Percentiles rank a stretch among this genome's conserved stretches.
phyloP scores from a whole-genome alignment of 805 yeast species.

The Saturnispora silvae region DNA sequence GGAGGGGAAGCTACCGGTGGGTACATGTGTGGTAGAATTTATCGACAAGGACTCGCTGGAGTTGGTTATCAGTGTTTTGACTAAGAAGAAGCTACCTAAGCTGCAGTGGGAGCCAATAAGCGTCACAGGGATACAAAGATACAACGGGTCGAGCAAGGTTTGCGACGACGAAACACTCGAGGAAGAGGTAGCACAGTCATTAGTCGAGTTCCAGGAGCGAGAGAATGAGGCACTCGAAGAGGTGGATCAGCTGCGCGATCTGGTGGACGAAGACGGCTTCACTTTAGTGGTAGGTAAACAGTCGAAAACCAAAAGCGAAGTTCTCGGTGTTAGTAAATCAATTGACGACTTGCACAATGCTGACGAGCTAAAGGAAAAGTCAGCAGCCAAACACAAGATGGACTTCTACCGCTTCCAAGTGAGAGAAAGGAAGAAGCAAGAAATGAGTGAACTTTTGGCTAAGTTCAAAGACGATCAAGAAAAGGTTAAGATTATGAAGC shows the following conservation, averaged over 20 bases:
- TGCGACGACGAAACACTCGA: constrained; percentile 44
- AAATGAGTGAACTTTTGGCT: constrained; percentile 74
- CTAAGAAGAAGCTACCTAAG: constrained; percentile 28
- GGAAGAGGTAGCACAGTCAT: constrained; percentile 44
- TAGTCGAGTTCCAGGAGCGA: constrained; percentile 56
- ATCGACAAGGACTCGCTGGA: constrained; percentile 60
- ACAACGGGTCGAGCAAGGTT: constrained; percentile 31
- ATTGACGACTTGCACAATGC: constrained; percentile 21
- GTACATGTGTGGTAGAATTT: constrained; percentile 64
- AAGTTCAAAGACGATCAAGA: constrained; percentile 90
- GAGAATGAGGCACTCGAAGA: constrained; percentile 55
- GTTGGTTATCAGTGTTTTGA: constrained; percentile 54
- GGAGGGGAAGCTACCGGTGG: constrained; percentile 47
- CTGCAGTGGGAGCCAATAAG: constrained; percentile 32
- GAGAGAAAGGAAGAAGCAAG: constrained; percentile 84
- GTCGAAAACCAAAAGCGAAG: constrained; percentile 68
- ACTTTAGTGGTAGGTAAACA: constrained; percentile 82
- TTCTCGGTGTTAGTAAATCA: constrained; percentile 39
- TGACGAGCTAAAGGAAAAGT: constrained; percentile 35
- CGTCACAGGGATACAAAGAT: constrained; percentile 30
- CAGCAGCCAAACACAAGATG: constrained; percentile 65
- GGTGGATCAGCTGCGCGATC: constrained; percentile 41
- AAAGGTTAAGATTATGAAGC: constrained; percentile 66
- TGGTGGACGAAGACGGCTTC: constrained; percentile 91
- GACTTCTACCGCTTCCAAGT: constrained; percentile 96